These are phyloP conservation scores for Cucurbita maxima DNA, from an alignment of 306 rosid genomes.

Conservation along the genomic window DNA sequence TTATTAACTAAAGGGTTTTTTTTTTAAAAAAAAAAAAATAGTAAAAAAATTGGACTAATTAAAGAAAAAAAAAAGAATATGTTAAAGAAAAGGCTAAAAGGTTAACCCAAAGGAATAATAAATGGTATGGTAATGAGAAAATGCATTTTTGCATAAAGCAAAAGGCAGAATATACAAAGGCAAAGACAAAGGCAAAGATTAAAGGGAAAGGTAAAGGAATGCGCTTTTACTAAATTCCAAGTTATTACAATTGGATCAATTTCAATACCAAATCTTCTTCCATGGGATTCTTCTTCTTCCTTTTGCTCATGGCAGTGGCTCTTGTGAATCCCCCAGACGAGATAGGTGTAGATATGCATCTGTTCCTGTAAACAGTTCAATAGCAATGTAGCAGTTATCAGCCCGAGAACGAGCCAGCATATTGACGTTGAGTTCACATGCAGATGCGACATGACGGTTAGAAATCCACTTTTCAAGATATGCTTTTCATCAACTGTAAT, in stretches of 20 bases:
- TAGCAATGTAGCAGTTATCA: background rate
- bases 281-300: background rate
- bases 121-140: background rate
- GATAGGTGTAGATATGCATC: slow-evolving; percentile 91
- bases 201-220: background rate
- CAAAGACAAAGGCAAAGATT: background rate
- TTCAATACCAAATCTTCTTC: background rate
- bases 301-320: slow-evolving; percentile 49
- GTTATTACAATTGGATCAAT: background rate
- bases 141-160: background rate
- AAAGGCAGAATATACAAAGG: background rate
- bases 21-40: too few relatives aligned
- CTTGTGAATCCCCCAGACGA: slow-evolving; percentile 85
- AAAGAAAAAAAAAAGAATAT: too few relatives aligned
- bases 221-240: background rate
- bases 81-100: background rate
- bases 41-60: too few relatives aligned
- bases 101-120: background rate
- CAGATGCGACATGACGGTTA: background rate
- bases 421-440: background rate
- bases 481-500: too few relatives aligned
- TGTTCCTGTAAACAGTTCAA: slow-evolving; percentile 37
- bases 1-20: too few relatives aligned
- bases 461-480: background rate
- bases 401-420: too few relatives aligned